These are phyloP conservation scores for Saprolegnia parasitica DNA, from an alignment of 352 stramenopile genomes.

Conservation along the genomic window DNA sequence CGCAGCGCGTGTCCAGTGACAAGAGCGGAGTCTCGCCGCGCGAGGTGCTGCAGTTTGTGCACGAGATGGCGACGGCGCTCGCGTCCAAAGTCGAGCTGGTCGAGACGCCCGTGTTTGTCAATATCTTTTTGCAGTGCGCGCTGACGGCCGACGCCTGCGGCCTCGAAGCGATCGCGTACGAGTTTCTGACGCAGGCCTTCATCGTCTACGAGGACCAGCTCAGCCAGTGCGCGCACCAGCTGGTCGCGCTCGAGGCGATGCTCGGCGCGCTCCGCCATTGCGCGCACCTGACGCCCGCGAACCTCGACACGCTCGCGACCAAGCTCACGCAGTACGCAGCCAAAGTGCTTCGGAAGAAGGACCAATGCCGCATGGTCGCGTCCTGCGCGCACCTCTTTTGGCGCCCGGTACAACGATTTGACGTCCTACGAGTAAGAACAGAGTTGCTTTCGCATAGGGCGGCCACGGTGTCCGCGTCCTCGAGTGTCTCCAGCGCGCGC, in stretches of 20 bases:
- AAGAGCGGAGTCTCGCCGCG: conserved; percentile 57
- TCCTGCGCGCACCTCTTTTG: conserved; percentile 96
- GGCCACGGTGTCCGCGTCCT: conserved; percentile 91
- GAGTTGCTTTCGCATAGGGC: conserved; percentile 30
- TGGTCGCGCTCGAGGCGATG: conserved; percentile 85
- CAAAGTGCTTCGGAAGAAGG: conserved; percentile 94
- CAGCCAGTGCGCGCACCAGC: conserved; percentile 87
- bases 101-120: conserved; percentile 73
- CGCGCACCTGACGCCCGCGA: conserved; percentile 72
- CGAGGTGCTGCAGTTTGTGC: conserved; percentile 96
- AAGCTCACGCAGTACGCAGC: conserved; percentile 95
- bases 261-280: conserved; percentile 82
- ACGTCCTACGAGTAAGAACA: too few relatives aligned
- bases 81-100: conserved; percentile 60
- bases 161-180: conserved; percentile 93
- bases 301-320: conserved; percentile 95
- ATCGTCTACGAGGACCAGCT: conserved; percentile 97
- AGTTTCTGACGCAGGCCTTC: conserved; percentile 95
- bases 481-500: conserved; percentile 94
- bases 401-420: conserved; percentile 35
- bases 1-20: conserved; percentile 54
- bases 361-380: conserved; percentile 94
- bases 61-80: conserved; percentile 94
- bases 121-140: conserved; percentile 93
- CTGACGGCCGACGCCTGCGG: conserved; percentile 74